phyloP scores from a whole-genome alignment of 2,329 filamentous ascomycete species.

The Calonectria fujianensis region DNA sequence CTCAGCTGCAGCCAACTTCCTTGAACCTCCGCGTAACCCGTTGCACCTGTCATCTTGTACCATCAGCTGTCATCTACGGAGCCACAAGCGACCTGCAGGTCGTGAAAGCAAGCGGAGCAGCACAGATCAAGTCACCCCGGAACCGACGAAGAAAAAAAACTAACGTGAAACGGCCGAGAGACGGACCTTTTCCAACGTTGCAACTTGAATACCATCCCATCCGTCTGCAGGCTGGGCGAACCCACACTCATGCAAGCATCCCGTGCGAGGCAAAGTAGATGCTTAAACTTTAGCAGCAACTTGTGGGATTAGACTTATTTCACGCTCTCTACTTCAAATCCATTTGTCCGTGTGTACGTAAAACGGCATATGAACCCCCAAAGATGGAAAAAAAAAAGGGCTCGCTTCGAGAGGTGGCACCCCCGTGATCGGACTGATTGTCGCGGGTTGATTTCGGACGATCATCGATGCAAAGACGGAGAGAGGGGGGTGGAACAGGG shows the following conservation, averaged over 20 bases:
- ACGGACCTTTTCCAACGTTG: constrained; percentile 12
- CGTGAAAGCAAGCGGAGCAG: background rate
- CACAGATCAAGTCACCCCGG: background rate
- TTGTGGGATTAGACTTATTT: constrained; percentile 20
- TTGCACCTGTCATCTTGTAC: background rate
- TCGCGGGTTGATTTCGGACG: constrained; percentile 28
- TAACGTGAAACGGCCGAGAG: constrained; percentile 22
- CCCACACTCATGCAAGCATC: constrained; percentile 31
- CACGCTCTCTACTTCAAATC: background rate
- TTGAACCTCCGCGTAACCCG: background rate
- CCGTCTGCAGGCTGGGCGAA: background rate
- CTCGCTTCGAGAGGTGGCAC: background rate
- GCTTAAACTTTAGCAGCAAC: constrained; percentile 18
- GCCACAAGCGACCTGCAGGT: background rate
- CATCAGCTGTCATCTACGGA: background rate
- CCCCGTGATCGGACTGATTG: constrained; percentile 18
- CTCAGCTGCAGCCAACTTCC: background rate
- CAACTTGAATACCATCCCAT: constrained; percentile 8
- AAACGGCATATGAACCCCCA: background rate
- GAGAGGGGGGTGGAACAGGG: background rate
- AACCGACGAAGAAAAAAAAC: background rate
- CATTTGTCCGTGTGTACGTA: constrained; percentile 21
- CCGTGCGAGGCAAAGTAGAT: constrained; percentile 13
- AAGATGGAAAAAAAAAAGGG: background rate
- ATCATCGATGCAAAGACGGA: background rate